Percentiles rank a stretch among this genome's conserved stretches.
phyloP scores from a whole-genome alignment of 2,329 filamentous ascomycete species.

The Talaromyces albobiverticillius region DNA sequence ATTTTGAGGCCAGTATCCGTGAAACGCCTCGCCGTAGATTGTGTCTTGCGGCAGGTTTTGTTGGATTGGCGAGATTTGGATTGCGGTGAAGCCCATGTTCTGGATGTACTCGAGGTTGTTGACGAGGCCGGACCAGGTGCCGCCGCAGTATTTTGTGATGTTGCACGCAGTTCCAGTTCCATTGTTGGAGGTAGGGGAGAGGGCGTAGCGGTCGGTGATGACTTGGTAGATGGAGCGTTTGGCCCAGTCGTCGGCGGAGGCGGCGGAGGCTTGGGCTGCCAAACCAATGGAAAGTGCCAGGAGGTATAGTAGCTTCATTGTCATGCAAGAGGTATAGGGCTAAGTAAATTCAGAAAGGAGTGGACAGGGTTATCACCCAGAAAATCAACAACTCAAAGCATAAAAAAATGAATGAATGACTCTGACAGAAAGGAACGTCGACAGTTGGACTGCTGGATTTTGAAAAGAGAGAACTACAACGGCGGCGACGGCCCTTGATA shows the following conservation, averaged over 20 bases:
- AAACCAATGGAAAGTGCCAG: not conserved
- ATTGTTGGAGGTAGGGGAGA: too few relatives aligned
- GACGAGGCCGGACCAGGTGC: slow-evolving; percentile 44
- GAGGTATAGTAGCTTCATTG: slow-evolving; percentile 4
- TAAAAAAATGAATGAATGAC: not conserved
- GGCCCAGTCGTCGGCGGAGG: slow-evolving; percentile 28
- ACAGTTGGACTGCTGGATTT: not conserved
- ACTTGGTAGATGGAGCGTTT: slow-evolving; percentile 41
- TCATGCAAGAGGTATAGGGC: too few relatives aligned
- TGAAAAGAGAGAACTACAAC: not conserved
- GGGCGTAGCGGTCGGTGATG: slow-evolving; percentile 40
- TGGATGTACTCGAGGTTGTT: slow-evolving; percentile 47
- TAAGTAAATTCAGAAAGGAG: too few relatives aligned
- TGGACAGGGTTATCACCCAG: not conserved
- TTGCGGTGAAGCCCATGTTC: slow-evolving; percentile 43
- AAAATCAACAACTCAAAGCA: not conserved
- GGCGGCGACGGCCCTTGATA: not conserved
- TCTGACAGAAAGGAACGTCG: not conserved
- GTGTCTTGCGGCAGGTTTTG: slow-evolving; percentile 28
- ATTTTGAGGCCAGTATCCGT: slow-evolving; percentile 47
- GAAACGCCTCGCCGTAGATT: slow-evolving; percentile 40
- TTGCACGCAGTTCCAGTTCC: too few relatives aligned
- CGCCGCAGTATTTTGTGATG: slow-evolving; percentile 41
- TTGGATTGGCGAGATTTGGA: slow-evolving; percentile 41
- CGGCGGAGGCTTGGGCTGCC: slow-evolving; percentile 12